Evolutionary conservation across 1,139 yeast genomes (phyloP).

Genomic region (Saccharomyces hybrid): DNA sequence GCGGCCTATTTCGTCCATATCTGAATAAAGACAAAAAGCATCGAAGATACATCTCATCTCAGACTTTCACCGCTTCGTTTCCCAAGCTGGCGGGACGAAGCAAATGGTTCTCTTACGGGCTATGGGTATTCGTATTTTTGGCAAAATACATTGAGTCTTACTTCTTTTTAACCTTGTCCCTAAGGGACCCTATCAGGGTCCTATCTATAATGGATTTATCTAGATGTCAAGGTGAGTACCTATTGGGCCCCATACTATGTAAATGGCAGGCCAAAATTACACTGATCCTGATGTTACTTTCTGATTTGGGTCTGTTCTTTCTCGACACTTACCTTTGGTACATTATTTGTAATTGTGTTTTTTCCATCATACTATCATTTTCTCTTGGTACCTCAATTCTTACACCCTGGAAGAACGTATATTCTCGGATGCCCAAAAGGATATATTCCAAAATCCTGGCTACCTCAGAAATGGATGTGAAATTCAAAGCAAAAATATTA

Average conservation of each 20-base stretch:
- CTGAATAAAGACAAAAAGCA: constrained; percentile 30
- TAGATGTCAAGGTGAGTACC: constrained; percentile 54
- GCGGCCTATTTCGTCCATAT: constrained; percentile 41
- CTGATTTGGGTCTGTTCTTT: constrained; percentile 69
- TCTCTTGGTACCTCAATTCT: constrained; percentile 70
- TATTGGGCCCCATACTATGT: constrained; percentile 49
- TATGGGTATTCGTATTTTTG: constrained; percentile 63
- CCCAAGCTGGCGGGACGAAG: constrained; percentile 47
- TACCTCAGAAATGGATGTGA: constrained; percentile 43
- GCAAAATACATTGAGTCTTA: constrained; percentile 78
- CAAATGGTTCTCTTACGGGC: constrained; percentile 46
- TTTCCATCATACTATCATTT: constrained; percentile 64
- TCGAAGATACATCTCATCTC: constrained; percentile 37
- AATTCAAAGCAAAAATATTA: constrained; percentile 41
- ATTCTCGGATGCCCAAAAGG: constrained; percentile 65
- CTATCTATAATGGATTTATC: constrained; percentile 51
- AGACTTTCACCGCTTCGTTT: constrained; percentile 48
- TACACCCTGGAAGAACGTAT: constrained; percentile 83
- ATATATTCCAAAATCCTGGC: constrained; percentile 58
- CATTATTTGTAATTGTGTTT: constrained; percentile 67
- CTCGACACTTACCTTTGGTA: constrained; percentile 88
- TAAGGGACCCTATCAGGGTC: constrained; percentile 71
- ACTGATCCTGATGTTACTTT: constrained; percentile 47
- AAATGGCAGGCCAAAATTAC: constrained; percentile 51
- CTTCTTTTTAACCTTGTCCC: constrained; percentile 66